These are phyloP conservation scores for Trypanosoma brucei DNA, from an alignment of 208 protist genomes.

Conservation along the genomic window DNA sequence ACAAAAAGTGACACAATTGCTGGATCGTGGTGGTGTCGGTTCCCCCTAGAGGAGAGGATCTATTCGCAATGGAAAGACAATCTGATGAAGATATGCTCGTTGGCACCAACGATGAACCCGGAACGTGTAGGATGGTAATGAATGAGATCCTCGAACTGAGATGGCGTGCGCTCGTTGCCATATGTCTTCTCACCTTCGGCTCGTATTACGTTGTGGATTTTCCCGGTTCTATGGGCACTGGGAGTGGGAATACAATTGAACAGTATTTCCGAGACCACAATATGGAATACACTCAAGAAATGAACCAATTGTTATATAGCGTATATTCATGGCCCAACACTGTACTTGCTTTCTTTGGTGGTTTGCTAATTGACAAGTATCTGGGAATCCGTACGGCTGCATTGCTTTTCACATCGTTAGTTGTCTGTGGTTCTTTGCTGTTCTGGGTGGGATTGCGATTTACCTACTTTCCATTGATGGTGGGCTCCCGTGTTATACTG, in stretches of 20 bases:
- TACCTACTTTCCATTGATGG: conserved; percentile 59
- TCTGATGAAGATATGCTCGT: background rate
- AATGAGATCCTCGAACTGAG: conserved; percentile 60
- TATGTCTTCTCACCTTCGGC: conserved; percentile 85
- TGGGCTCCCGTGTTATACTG: conserved; percentile 81
- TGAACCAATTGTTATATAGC: conserved; percentile 89
- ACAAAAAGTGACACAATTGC: no score
- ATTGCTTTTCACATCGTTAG: conserved; percentile 73
- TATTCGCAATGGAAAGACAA: conserved; percentile 2
- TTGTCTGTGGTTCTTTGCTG: conserved; percentile 58
- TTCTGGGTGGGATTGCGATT: conserved; percentile 71
- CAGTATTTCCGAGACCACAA: conserved; percentile 38
- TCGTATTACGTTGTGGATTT: conserved; percentile 84
- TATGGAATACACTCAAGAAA: conserved; percentile 66
- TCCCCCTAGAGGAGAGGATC: no score
- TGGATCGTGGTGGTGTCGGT: no score
- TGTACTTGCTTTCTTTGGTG: conserved; percentile 76
- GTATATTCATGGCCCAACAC: conserved; percentile 93
- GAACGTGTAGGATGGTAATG: conserved; percentile 14
- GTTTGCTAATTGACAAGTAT: conserved; percentile 86
- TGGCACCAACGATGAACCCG: background rate
- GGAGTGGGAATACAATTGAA: conserved; percentile 56
- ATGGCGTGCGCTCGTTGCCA: conserved; percentile 70
- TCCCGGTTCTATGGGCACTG: conserved; percentile 69
- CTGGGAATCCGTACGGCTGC: conserved; percentile 72